Conservation (phyloP, 2,329 filamentous ascomycete genomes). For the Fusarium albosuccineum region DNA sequence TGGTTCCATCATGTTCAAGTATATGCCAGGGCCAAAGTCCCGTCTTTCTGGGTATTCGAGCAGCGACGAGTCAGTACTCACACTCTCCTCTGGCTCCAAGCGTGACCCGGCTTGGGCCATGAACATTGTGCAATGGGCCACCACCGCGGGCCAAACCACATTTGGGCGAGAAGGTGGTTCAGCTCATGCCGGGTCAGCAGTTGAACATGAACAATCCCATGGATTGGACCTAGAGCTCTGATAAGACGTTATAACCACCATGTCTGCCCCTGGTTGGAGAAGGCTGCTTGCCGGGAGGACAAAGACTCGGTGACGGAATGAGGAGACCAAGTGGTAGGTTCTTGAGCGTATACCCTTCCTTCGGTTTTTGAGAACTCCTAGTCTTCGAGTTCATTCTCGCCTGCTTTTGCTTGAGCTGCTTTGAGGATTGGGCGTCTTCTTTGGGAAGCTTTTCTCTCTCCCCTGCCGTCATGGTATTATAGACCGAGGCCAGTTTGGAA, state of each 20-base stretch:
- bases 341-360: no score
- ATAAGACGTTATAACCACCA: no score
- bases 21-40: conserved; percentile 29
- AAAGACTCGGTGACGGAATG: no score
- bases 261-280: background rate
- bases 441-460: no score
- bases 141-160: background rate
- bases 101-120: conserved; percentile 13
- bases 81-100: conserved; percentile 18
- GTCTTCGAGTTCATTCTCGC: background rate
- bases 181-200: background rate
- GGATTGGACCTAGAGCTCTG: conserved; percentile 6
- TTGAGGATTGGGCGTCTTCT: no score
- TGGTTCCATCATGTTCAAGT: conserved; percentile 22
- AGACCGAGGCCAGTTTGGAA: no score
- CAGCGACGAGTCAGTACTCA: conserved; percentile 22
- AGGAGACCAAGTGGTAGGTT: no score
- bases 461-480: no score
- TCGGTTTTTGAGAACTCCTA: no score
- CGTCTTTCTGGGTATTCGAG: conserved; percentile 13
- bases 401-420: no score
- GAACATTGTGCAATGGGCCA: conserved; percentile 29
- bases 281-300: no score
- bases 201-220: conserved; percentile 13
- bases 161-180: conserved; percentile 14